Base-by-base conservation (phyloP, 2,329 filamentous ascomycete species). In the Alternaria ethzedia region DNA sequence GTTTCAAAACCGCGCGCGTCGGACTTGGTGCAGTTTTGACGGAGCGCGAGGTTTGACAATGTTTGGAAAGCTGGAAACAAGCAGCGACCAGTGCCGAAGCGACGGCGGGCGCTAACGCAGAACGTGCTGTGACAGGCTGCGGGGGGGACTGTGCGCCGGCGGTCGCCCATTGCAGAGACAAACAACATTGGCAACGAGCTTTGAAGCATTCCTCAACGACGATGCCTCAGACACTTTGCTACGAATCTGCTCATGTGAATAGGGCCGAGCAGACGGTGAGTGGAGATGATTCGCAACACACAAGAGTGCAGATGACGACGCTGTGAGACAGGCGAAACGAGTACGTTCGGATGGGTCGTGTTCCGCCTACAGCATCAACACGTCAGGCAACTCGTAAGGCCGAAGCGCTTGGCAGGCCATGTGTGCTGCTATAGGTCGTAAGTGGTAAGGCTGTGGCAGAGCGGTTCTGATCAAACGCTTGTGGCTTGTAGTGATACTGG, bases 1-100 rank as follows among this genome's bases (percentile, higher is more conserved):
- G 78, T 80, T 80, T 80, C 78, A 79, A 80, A 80, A 80, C 78
- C 71, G 67, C 73, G 67, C 64, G 71, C 68, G 76, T 79, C 70
- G 72, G 75, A 70, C 75, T 75, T 78, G 77, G 73, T 70, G 73
- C 75, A 74, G 67, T 59, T 75, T 70, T 74, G 72, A 70, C 64
- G 75, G 73, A 75, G 75, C 75, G 72, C 77, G 71, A 71, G 74
- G 76, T 79, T 78, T 79, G 75, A 78, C 72, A 75, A 66, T 76
- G 74, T 75, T 75, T 74, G 64, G 73, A 74, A 67, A 68, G 72
- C 69, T 66, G 71, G 70, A 80, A 80, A 80, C 77, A 79, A 79
- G 73, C 70, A 70, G 70, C 71, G 63, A 70, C 73, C 66, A 69
- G 71, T 61, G 58, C 65, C 67, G 65, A 71, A 70, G 70, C 63